Evolutionary conservation across 805 yeast genomes (phyloP).

Genomic region (Lachancea cidri): DNA sequence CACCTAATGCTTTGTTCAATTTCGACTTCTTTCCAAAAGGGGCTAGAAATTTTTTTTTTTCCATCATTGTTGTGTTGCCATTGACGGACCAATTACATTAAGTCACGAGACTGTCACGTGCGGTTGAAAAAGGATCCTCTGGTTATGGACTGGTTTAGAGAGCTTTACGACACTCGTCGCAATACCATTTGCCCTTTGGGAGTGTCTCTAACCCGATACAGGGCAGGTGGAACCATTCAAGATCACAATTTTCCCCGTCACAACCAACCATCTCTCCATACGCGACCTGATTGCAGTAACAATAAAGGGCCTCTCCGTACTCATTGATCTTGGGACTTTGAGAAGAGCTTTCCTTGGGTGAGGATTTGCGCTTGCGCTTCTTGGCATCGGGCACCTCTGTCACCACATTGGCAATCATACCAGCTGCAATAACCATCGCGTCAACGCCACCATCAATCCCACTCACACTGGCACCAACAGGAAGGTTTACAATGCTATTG

Average conservation of each 20-base stretch:
- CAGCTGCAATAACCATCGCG: conserved; percentile 8
- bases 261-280: conserved; percentile 99
- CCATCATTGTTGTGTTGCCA: not conserved
- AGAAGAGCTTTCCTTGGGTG: conserved; percentile 6
- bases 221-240: conserved; percentile 95
- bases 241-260: conserved; percentile 86
- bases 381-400: conserved; percentile 11
- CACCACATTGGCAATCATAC: conserved; percentile 13
- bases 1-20: not conserved
- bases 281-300: conserved; percentile 95
- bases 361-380: conserved; percentile 10
- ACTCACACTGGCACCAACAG: conserved; percentile 11
- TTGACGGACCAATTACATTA: no score
- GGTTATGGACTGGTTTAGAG: no score
- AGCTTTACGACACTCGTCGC: conserved; percentile 52
- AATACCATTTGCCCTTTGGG: conserved; percentile 83
- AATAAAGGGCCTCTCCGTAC: conserved; percentile 74
- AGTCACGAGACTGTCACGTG: no score
- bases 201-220: conserved; percentile 83
- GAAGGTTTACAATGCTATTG: no score
- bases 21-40: not conserved
- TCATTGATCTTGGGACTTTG: conserved; percentile 25
- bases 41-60: not conserved
- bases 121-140: no score
- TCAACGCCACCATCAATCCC: conserved; percentile 10